phyloP scores from a whole-genome alignment of 805 yeast genomes.

The Candida succiphila region DNA sequence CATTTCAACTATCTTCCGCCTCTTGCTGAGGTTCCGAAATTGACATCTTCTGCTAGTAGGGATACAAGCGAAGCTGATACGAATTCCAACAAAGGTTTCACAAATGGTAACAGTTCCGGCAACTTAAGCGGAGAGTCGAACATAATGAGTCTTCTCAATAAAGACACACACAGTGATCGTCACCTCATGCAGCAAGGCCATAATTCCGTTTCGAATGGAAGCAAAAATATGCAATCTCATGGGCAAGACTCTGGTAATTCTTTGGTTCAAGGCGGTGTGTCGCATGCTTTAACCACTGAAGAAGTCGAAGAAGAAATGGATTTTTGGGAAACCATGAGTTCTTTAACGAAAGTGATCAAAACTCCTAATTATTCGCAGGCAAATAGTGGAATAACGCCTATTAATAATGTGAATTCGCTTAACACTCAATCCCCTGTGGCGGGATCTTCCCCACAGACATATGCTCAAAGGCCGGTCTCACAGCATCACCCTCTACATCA shows the following conservation, averaged over 20 bases:
- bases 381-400: too few relatives aligned
- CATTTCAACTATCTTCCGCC: slow-evolving; percentile 74
- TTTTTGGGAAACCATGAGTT: slow-evolving; percentile 63
- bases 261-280: slow-evolving; percentile 4
- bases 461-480: slow-evolving; percentile 30
- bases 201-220: slow-evolving; percentile 1
- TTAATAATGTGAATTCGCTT: too few relatives aligned
- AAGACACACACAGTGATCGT: slow-evolving; percentile 5
- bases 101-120: slow-evolving; percentile 4
- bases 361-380: too few relatives aligned
- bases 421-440: not conserved
- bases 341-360: slow-evolving; percentile 29
- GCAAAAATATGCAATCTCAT: slow-evolving; percentile 4
- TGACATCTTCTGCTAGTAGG: slow-evolving; percentile 48
- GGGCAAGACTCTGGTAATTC: slow-evolving; percentile 5
- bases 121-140: slow-evolving; percentile 25
- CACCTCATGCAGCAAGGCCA: not conserved
- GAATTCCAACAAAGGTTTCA: slow-evolving; percentile 7
- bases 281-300: slow-evolving; percentile 19
- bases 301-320: slow-evolving; percentile 56
- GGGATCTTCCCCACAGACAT: too few relatives aligned
- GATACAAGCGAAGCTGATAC: slow-evolving; percentile 17
- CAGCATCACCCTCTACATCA: slow-evolving; percentile 46
- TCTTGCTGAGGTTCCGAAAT: slow-evolving; percentile 57
- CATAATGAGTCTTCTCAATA: slow-evolving; percentile 34